Conservation (phyloP, 495 filamentous ascomycete species). For the Daldinia childiae region DNA sequence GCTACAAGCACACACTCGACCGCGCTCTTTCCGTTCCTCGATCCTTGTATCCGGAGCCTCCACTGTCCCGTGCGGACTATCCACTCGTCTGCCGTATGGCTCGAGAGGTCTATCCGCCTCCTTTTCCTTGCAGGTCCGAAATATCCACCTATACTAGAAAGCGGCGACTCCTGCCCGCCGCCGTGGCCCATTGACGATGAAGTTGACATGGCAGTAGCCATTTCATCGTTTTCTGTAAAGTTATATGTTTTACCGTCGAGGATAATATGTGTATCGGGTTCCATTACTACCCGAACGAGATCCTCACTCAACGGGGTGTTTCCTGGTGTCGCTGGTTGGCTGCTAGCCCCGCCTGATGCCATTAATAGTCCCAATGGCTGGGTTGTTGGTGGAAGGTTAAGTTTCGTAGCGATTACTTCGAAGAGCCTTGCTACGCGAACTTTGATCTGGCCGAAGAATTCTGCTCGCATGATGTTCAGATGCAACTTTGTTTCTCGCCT, state of each 20-base stretch:
- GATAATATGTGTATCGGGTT: slow-evolving; percentile 71
- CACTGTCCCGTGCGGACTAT: slow-evolving; percentile 82
- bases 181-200: slow-evolving; percentile 48
- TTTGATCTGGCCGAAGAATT: slow-evolving; percentile 76
- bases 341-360: slow-evolving; percentile 60
- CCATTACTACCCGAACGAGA: slow-evolving; percentile 72
- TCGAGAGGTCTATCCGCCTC: slow-evolving; percentile 53
- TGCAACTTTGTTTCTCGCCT: slow-evolving; percentile 73
- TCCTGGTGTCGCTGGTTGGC: slow-evolving; percentile 70
- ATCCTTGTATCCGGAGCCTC: slow-evolving; percentile 73
- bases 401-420: slow-evolving; percentile 82
- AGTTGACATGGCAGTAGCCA: slow-evolving; percentile 42
- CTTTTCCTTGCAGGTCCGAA: slow-evolving; percentile 56
- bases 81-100: slow-evolving; percentile 64
- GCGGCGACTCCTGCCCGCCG: slow-evolving; percentile 48
- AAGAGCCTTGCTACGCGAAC: slow-evolving; percentile 76
- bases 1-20: slow-evolving; percentile 75
- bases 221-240: slow-evolving; percentile 41
- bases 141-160: slow-evolving; percentile 37
- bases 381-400: slow-evolving; percentile 70
- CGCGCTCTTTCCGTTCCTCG: slow-evolving; percentile 60
- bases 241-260: slow-evolving; percentile 72
- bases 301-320: slow-evolving; percentile 77
- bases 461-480: slow-evolving; percentile 62
- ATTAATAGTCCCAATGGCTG: slow-evolving; percentile 76